phyloP scores from a whole-genome alignment of 345 rosid genomes.

The Murraya koenigii region DNA sequence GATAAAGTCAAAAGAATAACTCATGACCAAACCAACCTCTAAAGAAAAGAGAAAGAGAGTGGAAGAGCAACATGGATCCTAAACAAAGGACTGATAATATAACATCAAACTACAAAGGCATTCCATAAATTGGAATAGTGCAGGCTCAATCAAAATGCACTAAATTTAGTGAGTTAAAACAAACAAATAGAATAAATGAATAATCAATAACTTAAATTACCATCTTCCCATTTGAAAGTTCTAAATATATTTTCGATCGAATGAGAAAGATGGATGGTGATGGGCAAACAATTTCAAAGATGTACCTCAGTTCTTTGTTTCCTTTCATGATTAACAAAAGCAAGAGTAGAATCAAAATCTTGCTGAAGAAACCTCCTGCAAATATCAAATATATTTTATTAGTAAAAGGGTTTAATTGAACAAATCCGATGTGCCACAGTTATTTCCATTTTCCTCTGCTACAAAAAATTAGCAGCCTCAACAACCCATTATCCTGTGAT shows the following conservation, averaged over 20 bases:
- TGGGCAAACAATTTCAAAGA: background rate
- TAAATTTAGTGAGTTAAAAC: background rate
- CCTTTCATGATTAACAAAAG: slow-evolving; percentile 84
- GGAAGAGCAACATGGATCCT: background rate
- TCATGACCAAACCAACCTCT: background rate
- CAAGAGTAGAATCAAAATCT: slow-evolving; percentile 93
- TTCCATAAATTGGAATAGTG: background rate
- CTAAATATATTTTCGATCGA: background rate
- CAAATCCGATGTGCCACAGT: background rate
- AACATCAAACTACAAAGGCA: background rate
- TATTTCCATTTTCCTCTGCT: background rate
- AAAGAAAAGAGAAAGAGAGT: background rate
- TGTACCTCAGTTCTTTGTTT: slow-evolving; percentile 84
- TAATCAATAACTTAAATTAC: background rate
- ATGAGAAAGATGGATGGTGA: background rate
- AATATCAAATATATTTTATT: slow-evolving; percentile 15
- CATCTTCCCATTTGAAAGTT: background rate
- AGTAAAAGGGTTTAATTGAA: background rate
- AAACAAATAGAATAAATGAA: background rate
- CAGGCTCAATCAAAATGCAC: background rate
- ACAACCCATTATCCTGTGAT: background rate
- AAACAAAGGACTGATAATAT: background rate
- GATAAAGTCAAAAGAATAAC: background rate
- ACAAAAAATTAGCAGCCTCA: background rate
- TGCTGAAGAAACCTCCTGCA: slow-evolving; percentile 89